These are phyloP conservation scores for Cystofilobasidium capitatum DNA, from an alignment of 768 basidiomycete genomes.

Conservation along the genomic window DNA sequence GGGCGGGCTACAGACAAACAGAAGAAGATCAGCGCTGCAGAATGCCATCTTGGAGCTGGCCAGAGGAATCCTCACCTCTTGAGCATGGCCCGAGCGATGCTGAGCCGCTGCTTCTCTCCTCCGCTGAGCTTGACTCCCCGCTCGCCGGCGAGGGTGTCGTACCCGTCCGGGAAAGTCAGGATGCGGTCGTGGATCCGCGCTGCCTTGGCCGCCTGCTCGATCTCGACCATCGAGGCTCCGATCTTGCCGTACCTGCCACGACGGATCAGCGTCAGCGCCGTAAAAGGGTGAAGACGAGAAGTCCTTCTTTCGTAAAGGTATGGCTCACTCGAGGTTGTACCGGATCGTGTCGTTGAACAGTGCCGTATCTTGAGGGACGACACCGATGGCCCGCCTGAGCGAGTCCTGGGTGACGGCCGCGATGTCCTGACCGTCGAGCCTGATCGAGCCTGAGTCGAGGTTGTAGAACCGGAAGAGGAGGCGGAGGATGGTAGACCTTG, in stretches of 20 bases:
- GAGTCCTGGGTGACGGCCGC: slow-evolving; percentile 67
- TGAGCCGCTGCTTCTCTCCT: slow-evolving; percentile 59
- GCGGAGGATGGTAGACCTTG: slow-evolving; percentile 50
- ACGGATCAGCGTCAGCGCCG: too few relatives aligned
- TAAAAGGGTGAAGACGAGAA: too few relatives aligned
- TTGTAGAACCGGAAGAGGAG: slow-evolving; percentile 90
- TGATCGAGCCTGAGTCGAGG: slow-evolving; percentile 52
- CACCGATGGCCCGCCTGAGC: slow-evolving; percentile 73
- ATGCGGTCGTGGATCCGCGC: slow-evolving; percentile 86
- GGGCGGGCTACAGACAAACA: too few relatives aligned
- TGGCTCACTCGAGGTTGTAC: slow-evolving; percentile 39
- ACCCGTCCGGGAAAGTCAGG: slow-evolving; percentile 69
- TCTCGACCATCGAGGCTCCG: slow-evolving; percentile 58
- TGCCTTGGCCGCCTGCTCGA: slow-evolving; percentile 66
- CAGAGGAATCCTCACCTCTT: background rate
- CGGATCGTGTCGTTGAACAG: slow-evolving; percentile 50
- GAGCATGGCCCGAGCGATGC: slow-evolving; percentile 11
- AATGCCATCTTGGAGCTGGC: background rate
- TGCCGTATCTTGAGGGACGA: slow-evolving; percentile 77
- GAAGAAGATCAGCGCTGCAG: too few relatives aligned
- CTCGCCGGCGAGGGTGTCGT: slow-evolving; percentile 80
- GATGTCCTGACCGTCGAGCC: slow-evolving; percentile 58
- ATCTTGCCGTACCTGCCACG: slow-evolving; percentile 71
- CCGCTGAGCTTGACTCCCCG: slow-evolving; percentile 51
- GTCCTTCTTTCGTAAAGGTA: too few relatives aligned